Evolutionary conservation across 768 basidiomycete genomes (phyloP).

Genomic region (Rhizopogon sp.): DNA sequence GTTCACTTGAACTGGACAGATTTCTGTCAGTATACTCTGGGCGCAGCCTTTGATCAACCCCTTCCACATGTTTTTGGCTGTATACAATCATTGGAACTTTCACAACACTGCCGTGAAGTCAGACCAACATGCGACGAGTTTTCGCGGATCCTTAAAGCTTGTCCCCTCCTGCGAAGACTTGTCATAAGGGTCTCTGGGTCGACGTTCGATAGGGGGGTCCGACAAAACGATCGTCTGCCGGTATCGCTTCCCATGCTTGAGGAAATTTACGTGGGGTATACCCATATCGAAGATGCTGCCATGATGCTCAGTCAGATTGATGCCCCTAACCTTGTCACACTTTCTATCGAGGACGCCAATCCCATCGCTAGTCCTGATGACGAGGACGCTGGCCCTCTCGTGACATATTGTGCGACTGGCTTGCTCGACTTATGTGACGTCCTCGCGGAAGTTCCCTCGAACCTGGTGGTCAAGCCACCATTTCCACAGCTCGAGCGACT

Average conservation of each 20-base stretch:
- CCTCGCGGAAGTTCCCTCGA: not conserved
- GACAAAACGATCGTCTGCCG: slow-evolving; percentile 14
- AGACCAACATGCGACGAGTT: slow-evolving; percentile 47
- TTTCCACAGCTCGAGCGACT: slow-evolving; percentile 34
- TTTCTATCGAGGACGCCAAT: slow-evolving; percentile 42
- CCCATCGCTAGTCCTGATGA: slow-evolving; percentile 37
- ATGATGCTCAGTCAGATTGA: slow-evolving; percentile 35
- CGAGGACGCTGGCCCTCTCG: slow-evolving; percentile 35
- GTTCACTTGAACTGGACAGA: slow-evolving; percentile 53
- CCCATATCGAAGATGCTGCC: slow-evolving; percentile 32
- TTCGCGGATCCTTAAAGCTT: slow-evolving; percentile 35
- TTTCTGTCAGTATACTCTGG: slow-evolving; percentile 27
- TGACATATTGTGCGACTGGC: slow-evolving; percentile 23
- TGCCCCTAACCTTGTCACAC: slow-evolving; percentile 31
- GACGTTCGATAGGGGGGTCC: slow-evolving; percentile 10
- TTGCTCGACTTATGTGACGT: slow-evolving; percentile 6
- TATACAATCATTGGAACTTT: slow-evolving; percentile 40
- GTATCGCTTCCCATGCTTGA: slow-evolving; percentile 34
- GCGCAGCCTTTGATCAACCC: not conserved
- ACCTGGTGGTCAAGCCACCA: slow-evolving; percentile 10
- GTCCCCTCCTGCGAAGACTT: slow-evolving; percentile 37
- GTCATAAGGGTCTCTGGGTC: slow-evolving; percentile 47
- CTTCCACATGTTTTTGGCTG: slow-evolving; percentile 12
- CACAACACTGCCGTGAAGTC: slow-evolving; percentile 48
- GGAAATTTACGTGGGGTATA: slow-evolving; percentile 40